Evolutionary conservation across 2,329 filamentous ascomycete genomes (phyloP).

Genomic region (Hymenoscyphus fructigenus): DNA sequence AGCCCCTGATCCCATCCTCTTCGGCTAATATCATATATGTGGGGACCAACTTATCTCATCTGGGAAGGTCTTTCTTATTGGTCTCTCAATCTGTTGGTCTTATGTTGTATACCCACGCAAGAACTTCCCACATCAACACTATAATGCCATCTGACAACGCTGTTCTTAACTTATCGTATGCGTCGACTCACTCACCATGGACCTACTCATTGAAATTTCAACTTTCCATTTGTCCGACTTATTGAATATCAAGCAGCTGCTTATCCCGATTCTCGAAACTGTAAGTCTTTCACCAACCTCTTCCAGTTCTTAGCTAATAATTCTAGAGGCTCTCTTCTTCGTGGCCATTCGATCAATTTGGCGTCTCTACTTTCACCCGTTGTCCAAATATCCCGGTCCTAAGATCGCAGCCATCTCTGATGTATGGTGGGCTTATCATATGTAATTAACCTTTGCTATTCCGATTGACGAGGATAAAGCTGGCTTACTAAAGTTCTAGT

Average conservation of each 20-base stretch:
- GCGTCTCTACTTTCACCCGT: conserved; percentile 17
- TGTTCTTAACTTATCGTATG: too few relatives aligned
- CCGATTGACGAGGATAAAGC: background rate
- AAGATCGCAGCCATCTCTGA: conserved; percentile 15
- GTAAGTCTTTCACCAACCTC: background rate
- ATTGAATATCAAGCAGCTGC: background rate
- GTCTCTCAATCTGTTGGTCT: too few relatives aligned
- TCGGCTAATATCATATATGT: too few relatives aligned
- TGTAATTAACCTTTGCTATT: background rate
- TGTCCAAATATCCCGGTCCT: conserved; percentile 18
- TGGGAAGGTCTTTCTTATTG: too few relatives aligned
- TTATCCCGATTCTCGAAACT: background rate
- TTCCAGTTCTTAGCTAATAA: background rate
- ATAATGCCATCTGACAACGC: too few relatives aligned
- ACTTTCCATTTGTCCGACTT: background rate
- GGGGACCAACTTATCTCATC: too few relatives aligned
- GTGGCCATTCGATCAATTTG: background rate
- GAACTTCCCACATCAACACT: too few relatives aligned
- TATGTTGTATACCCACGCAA: too few relatives aligned
- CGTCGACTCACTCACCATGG: too few relatives aligned
- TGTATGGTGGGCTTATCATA: conserved; percentile 16
- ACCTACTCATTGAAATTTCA: too few relatives aligned
- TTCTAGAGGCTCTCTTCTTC: background rate
- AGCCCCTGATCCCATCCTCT: too few relatives aligned
- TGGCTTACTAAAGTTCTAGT: background rate